Base-by-base conservation (phyloP, 306 rosid species). In the Trichosanthes truncata region DNA sequence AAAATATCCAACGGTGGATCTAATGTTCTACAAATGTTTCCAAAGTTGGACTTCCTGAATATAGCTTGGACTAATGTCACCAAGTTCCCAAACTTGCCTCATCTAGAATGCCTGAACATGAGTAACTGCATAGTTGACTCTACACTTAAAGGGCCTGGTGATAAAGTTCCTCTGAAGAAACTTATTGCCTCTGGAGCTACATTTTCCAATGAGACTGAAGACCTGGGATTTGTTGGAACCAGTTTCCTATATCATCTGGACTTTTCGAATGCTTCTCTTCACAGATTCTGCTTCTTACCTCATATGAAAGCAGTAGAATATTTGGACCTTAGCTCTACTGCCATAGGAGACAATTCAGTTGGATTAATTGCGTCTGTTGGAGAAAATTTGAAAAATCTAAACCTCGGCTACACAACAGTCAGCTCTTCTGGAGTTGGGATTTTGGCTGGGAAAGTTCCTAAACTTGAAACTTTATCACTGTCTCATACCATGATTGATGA, bases 31-130 rank as follows among this genome's bases (percentile, higher is more conserved):
- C 90, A 62, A 79, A 76, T 29, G 62, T 91, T 92, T 80, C 88
- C 93, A 49, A 87, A 84, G 84, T 78, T 95, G 89, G 90, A 86
- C 81, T 87, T 83, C 89, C 85, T 95, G 78, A 95, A 87, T 88
- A 84, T 95, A 80, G 90, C 95, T 79, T 92, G 97, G 98, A 91
- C 98, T 35, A 84, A 68, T 55, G 91, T 91, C 66, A 83, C 96
- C 40, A 91, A 87, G 80, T 84, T 95, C 82, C 97, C 97, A 68
- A 80, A 78, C 76, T 80, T 91, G 82, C 65, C 85, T 29, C 81
- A 89, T 80, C 89, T 95, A 41, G 88, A 91, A 81, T 89, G 60
- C 86, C 85, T 95, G 74, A 84, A 92, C 87, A 87, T 92, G 97
- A 95, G 97, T 82, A 82, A 90, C 77, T 95, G 98, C 79, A 87